Evolutionary conservation across 2,329 filamentous ascomycete species (phyloP).

Genomic region (Aspergillus spinulosporus): DNA sequence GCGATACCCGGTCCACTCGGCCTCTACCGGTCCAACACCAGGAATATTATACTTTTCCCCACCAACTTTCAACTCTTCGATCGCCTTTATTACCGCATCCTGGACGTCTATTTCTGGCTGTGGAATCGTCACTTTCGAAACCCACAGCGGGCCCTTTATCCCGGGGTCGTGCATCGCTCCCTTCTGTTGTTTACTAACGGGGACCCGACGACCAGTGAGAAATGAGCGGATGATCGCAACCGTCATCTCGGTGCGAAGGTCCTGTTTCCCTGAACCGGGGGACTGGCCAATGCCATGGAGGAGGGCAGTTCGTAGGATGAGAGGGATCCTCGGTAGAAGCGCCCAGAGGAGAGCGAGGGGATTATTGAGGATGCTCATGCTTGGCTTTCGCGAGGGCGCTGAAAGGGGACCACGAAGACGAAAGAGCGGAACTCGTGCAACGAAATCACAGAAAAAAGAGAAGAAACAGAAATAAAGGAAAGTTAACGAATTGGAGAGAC

Average conservation of each 20-base stretch:
- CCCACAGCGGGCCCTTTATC: conserved; percentile 79
- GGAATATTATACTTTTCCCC: conserved; percentile 42
- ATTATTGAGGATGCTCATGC: conserved; percentile 29
- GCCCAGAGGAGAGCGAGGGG: conserved; percentile 36
- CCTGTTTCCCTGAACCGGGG: conserved; percentile 71
- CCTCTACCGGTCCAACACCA: conserved; percentile 39
- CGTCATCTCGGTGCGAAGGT: conserved; percentile 71
- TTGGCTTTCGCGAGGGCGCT: neutral
- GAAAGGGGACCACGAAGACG: neutral
- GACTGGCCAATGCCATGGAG: conserved; percentile 62
- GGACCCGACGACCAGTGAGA: conserved; percentile 47
- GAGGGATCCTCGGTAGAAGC: conserved; percentile 41
- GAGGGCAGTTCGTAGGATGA: conserved; percentile 45
- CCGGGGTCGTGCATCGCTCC: conserved; percentile 63
- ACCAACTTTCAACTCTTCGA: conserved; percentile 42
- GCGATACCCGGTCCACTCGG: conserved; percentile 49
- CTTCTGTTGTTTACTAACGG: conserved; percentile 64
- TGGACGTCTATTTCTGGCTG: conserved; percentile 52
- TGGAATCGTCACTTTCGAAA: conserved; percentile 69
- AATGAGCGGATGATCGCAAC: conserved; percentile 71
- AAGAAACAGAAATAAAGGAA: neutral
- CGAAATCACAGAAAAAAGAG: neutral
- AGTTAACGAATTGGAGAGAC: neutral
- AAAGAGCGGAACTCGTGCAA: neutral
- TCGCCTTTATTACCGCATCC: conserved; percentile 40